phyloP scores from a whole-genome alignment of 805 yeast species.

The Candida railenensis region DNA sequence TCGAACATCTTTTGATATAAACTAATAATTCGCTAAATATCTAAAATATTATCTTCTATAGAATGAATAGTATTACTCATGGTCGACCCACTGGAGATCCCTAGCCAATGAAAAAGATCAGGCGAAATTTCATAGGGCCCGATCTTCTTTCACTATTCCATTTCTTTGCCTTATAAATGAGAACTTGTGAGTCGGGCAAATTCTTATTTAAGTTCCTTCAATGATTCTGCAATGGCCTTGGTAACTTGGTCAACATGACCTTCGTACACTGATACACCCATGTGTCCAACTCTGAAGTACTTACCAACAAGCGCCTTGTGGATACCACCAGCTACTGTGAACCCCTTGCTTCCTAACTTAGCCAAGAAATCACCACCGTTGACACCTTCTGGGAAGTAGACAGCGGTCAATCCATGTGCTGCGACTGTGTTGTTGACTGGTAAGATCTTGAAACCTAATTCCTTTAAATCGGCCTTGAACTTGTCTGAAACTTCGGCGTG shows the following conservation, averaged over 20 bases:
- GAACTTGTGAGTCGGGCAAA: not conserved
- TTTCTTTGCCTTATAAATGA: not conserved
- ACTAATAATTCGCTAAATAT: no score
- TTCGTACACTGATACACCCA: constrained; percentile 72
- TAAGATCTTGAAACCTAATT: constrained; percentile 67
- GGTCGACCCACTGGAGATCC: not conserved
- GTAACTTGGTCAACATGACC: constrained; percentile 39
- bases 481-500: constrained; percentile 62
- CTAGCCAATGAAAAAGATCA: not conserved
- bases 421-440: constrained; percentile 57
- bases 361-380: constrained; percentile 66
- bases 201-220: constrained; percentile 17
- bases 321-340: constrained; percentile 86
- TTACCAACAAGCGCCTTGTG: constrained; percentile 75
- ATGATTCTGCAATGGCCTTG: constrained; percentile 32
- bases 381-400: constrained; percentile 75
- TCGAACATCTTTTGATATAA: no score
- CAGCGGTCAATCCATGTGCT: constrained; percentile 88
- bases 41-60: no score
- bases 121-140: not conserved
- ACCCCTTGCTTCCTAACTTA: constrained; percentile 59
- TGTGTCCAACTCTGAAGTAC: constrained; percentile 93
- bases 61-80: no score
- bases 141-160: not conserved
- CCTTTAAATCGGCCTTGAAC: constrained; percentile 59